A percentile compares a stretch with the other conserved stretches of the same genome.
These are phyloP conservation scores for Bondarzewia mesenterica DNA, from an alignment of 1,284 basidiomycete species.

Conservation along the genomic window DNA sequence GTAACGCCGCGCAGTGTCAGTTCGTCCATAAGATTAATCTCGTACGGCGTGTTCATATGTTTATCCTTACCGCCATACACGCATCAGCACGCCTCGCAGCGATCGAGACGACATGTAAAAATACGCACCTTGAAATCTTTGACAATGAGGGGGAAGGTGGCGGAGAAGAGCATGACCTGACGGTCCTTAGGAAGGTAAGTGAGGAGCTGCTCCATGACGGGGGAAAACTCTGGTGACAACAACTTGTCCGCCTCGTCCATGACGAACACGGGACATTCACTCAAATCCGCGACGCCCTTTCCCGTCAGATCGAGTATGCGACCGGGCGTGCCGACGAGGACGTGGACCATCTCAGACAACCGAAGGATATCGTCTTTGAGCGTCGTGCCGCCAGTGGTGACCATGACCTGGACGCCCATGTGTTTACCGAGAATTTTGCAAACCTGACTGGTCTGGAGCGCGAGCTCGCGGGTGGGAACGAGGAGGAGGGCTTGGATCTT, in stretches of 20 bases:
- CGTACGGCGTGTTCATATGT: conserved; percentile 94
- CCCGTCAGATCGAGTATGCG: conserved; percentile 93
- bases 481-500: conserved; percentile 95
- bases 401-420: conserved; percentile 95
- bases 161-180: conserved; percentile 99
- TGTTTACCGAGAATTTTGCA: conserved; percentile 97
- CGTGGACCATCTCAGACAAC: conserved; percentile 85
- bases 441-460: conserved; percentile 94
- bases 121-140: conserved; percentile 88
- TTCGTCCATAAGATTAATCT: conserved; percentile 99
- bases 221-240: conserved; percentile 94
- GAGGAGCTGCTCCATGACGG: conserved; percentile 96
- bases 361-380: conserved; percentile 97
- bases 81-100: not conserved
- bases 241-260: conserved; percentile 99
- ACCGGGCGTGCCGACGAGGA: conserved; percentile 95
- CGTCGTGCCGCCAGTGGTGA: conserved; percentile 97
- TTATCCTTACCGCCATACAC: conserved; percentile 63
- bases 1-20: conserved; percentile 97
- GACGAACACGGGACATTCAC: conserved; percentile 91
- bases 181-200: conserved; percentile 79
- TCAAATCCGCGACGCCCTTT: conserved; percentile 91
- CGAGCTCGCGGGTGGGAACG: conserved; percentile 92
- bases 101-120: conserved; percentile 4
- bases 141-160: conserved; percentile 98